Evolutionary conservation across 2,329 filamentous ascomycete species (phyloP).

Genomic region (Meredithiella fracta): DNA sequence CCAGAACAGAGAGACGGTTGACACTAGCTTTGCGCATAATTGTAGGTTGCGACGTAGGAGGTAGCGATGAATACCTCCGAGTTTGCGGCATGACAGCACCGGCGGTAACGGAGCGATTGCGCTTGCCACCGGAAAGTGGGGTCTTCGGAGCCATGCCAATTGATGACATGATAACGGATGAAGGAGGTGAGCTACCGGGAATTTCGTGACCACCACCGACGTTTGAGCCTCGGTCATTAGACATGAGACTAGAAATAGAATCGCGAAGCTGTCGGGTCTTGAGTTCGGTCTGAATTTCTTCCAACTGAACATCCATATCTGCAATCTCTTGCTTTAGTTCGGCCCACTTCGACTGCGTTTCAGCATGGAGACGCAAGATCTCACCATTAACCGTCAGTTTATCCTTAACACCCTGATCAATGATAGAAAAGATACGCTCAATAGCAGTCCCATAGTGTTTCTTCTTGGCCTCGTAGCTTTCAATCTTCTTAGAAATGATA

Average conservation of each 20-base stretch:
- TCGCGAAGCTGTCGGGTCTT: conserved; percentile 67
- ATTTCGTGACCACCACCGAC: conserved; percentile 51
- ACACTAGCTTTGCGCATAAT: conserved; percentile 26
- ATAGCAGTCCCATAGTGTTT: conserved; percentile 87
- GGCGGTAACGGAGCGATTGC: conserved; percentile 32
- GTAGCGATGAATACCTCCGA: conserved; percentile 33
- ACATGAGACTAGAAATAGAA: conserved; percentile 73
- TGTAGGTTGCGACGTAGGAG: conserved; percentile 23
- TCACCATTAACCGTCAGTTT: conserved; percentile 94
- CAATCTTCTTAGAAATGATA: conserved; percentile 62
- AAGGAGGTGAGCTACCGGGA: conserved; percentile 49
- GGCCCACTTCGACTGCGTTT: conserved; percentile 72
- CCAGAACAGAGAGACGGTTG: conserved; percentile 31
- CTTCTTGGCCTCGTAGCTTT: conserved; percentile 90
- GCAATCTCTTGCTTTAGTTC: conserved; percentile 59
- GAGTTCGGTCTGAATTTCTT: conserved; percentile 49
- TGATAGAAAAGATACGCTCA: conserved; percentile 76
- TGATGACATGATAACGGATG: conserved; percentile 43
- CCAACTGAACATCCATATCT: conserved; percentile 58
- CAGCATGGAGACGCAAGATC: conserved; percentile 68
- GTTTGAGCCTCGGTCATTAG: conserved; percentile 58
- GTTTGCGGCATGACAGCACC: conserved; percentile 25
- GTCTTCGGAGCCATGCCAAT: conserved; percentile 33
- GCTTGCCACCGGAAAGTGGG: conserved; percentile 26
- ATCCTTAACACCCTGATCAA: conserved; percentile 88